These are phyloP conservation scores for Suillus americanus DNA, from an alignment of 768 basidiomycete species.

Conservation along the genomic window DNA sequence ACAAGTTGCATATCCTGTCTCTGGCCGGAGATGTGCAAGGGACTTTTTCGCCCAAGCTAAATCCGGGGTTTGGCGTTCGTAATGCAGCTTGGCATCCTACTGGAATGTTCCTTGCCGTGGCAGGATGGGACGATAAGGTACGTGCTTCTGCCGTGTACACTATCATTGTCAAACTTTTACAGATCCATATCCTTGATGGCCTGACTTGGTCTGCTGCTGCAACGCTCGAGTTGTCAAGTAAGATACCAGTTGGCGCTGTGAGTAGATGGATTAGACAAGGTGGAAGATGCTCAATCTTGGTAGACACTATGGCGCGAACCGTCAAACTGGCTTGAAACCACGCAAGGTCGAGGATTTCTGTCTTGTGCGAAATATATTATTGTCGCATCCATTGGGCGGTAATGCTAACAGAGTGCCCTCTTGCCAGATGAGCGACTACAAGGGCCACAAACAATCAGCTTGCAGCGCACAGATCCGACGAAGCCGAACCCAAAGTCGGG, in stretches of 20 bases:
- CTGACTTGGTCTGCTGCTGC: constrained; percentile 71
- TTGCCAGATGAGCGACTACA: constrained; percentile 62
- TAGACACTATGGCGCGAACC: constrained; percentile 90
- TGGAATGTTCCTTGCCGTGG: constrained; percentile 77
- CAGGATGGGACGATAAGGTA: constrained; percentile 90
- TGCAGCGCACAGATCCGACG: constrained; percentile 53
- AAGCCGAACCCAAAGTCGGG: constrained; percentile 70
- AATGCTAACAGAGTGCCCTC: constrained; percentile 2
- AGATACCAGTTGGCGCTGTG: constrained; percentile 58
- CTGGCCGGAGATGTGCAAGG: constrained; percentile 64
- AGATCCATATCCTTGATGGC: constrained; percentile 78
- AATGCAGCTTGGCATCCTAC: constrained; percentile 83
- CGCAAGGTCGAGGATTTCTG: constrained; percentile 82
- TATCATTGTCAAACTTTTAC: constrained; percentile 6
- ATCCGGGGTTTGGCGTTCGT: constrained; percentile 84
- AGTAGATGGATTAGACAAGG: constrained; percentile 22
- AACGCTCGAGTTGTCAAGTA: constrained; percentile 60
- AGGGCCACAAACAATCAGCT: constrained; percentile 51
- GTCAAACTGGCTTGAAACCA: constrained; percentile 77
- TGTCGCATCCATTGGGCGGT: not conserved
- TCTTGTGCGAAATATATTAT: constrained; percentile 56
- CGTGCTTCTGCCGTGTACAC: constrained; percentile 11
- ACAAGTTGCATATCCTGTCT: constrained; percentile 70
- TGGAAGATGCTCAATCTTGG: constrained; percentile 4
- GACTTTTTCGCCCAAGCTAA: constrained; percentile 67